Evolutionary conservation across 2,329 filamentous ascomycete species (phyloP).

Genomic region (Clonostachys rhizophaga): DNA sequence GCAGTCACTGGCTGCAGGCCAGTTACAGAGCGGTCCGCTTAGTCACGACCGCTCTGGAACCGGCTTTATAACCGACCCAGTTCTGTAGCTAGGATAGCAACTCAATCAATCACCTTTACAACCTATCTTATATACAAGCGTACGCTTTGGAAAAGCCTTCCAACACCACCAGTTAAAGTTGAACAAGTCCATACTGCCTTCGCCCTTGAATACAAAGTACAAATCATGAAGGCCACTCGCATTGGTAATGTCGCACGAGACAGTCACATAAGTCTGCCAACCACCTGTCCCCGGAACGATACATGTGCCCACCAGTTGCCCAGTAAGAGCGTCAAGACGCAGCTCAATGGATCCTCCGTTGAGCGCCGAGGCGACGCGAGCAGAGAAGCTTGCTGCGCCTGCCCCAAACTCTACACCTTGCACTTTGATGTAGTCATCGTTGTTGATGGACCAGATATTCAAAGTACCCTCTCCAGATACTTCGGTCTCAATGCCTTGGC

Average conservation of each 20-base stretch:
- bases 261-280: constrained; percentile 13
- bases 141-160: no score
- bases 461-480: constrained; percentile 14
- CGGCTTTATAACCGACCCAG: no score
- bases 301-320: constrained; percentile 16
- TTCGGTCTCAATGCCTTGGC: constrained; percentile 14
- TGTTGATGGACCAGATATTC: constrained; percentile 15
- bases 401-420: constrained; percentile 19
- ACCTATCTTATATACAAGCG: no score
- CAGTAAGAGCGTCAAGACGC: constrained; percentile 14
- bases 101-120: no score
- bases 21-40: no score
- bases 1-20: no score
- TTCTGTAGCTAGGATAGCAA: no score
- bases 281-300: constrained; percentile 16
- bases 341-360: constrained; percentile 17
- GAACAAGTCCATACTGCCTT: constrained; percentile 9
- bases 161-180: constrained; percentile 18
- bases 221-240: constrained; percentile 12
- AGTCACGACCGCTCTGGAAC: no score
- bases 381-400: constrained; percentile 13
- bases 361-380: constrained; percentile 14
- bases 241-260: constrained; percentile 11
- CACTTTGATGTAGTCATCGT: constrained; percentile 23
- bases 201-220: constrained; percentile 11